Evolutionary conservation across 768 basidiomycete species (phyloP).

Genomic region (Tricholoma matsutake): DNA sequence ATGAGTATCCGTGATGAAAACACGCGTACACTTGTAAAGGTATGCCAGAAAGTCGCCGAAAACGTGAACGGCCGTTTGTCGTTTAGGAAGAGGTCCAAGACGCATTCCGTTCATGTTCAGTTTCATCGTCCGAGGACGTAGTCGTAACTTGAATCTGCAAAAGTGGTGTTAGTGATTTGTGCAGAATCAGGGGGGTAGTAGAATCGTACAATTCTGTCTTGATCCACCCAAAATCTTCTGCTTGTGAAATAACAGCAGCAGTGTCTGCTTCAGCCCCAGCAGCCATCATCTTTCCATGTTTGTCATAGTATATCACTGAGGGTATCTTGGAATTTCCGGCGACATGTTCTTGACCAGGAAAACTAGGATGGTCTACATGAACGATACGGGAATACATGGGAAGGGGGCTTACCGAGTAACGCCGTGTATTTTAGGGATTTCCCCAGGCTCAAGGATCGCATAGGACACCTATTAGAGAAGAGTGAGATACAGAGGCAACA

Average conservation of each 20-base stretch:
- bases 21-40: constrained; percentile 69
- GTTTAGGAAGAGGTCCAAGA: constrained; percentile 61
- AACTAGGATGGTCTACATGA: constrained; percentile 38
- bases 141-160: constrained; percentile 72
- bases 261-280: constrained; percentile 79
- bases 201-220: constrained; percentile 67
- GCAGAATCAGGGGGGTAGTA: background rate
- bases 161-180: constrained; percentile 1
- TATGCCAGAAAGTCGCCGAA: constrained; percentile 80
- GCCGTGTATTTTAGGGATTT: constrained; percentile 77
- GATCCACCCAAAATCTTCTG: constrained; percentile 77
- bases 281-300: constrained; percentile 58
- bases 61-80: constrained; percentile 67
- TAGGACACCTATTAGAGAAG: constrained; percentile 54
- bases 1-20: constrained; percentile 79
- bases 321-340: constrained; percentile 85
- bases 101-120: constrained; percentile 85
- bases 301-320: constrained; percentile 72
- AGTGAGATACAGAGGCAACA: constrained; percentile 1
- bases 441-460: constrained; percentile 77
- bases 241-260: constrained; percentile 51
- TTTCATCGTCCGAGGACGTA: constrained; percentile 75
- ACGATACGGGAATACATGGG: background rate
- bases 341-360: constrained; percentile 84
- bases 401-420: constrained; percentile 63